phyloP scores from a whole-genome alignment of 805 yeast species.

The Metschnikowia amazonensis region DNA sequence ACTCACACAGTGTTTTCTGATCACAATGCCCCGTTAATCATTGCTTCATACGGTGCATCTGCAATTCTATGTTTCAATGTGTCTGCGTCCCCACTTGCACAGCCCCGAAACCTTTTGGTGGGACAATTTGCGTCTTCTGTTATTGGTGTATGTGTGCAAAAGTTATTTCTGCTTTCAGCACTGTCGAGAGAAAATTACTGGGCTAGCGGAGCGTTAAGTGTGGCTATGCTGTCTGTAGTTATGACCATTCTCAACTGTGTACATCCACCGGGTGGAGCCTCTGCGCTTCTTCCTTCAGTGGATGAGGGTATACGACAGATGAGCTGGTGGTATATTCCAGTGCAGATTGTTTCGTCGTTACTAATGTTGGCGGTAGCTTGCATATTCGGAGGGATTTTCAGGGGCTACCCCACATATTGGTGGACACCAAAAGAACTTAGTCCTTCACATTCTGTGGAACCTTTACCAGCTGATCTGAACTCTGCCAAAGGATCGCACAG shows the following conservation, averaged over 20 bases:
- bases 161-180: conserved; percentile 46
- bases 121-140: conserved; percentile 55
- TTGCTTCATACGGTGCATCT: conserved; percentile 60
- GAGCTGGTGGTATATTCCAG: conserved; percentile 67
- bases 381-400: conserved; percentile 49
- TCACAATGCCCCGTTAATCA: conserved; percentile 44
- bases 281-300: conserved; percentile 54
- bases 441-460: not conserved
- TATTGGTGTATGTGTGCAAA: conserved; percentile 51
- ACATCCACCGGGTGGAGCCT: conserved; percentile 74
- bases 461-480: not conserved
- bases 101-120: conserved; percentile 55
- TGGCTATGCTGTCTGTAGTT: conserved; percentile 48
- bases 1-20: conserved; percentile 34
- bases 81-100: conserved; percentile 55
- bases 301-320: conserved; percentile 43
- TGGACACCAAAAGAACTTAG: conserved; percentile 40
- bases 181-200: conserved; percentile 48
- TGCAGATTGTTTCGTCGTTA: conserved; percentile 46
- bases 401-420: conserved; percentile 59
- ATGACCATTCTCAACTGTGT: conserved; percentile 54
- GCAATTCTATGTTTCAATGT: conserved; percentile 58
- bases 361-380: conserved; percentile 49
- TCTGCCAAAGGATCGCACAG: not conserved
- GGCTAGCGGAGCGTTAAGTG: conserved; percentile 56